phyloP scores from a whole-genome alignment of 2,329 filamentous ascomycete genomes.

The Fusarium musae region DNA sequence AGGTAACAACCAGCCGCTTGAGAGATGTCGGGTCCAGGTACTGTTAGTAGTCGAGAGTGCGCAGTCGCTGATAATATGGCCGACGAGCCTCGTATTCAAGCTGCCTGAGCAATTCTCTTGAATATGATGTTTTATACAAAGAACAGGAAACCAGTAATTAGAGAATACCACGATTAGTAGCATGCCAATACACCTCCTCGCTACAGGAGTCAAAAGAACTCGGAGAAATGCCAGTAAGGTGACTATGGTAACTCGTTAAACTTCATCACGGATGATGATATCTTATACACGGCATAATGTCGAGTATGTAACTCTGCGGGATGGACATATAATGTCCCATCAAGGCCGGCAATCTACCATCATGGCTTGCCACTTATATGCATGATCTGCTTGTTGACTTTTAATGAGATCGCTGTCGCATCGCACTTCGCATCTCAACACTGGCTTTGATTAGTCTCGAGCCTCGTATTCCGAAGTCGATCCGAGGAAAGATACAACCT shows the following conservation, averaged over 20 bases:
- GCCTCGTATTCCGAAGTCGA: background rate
- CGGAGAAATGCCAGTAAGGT: background rate
- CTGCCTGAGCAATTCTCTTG: background rate
- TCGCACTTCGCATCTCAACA: background rate
- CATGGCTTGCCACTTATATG: background rate
- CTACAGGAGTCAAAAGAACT: background rate
- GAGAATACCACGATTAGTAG: too few relatives aligned
- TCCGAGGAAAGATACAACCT: background rate
- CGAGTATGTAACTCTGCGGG: background rate
- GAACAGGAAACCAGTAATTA: rapidly evolving
- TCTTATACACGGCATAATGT: background rate
- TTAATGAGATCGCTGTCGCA: rapidly evolving
- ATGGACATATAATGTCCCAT: background rate
- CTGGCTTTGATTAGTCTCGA: background rate
- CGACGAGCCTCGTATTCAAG: background rate
- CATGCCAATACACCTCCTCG: background rate
- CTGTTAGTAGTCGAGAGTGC: background rate
- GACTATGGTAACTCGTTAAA: background rate
- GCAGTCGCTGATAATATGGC: background rate
- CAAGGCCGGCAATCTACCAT: background rate
- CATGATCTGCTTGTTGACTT: background rate
- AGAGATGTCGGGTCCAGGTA: background rate
- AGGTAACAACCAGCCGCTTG: background rate
- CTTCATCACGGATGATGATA: background rate
- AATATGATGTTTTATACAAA: background rate